Percentiles rank a stretch among this genome's conserved stretches.
Conservation (phyloP, 176 grass and related monocot genomes). For the Bromus sterilis region DNA sequence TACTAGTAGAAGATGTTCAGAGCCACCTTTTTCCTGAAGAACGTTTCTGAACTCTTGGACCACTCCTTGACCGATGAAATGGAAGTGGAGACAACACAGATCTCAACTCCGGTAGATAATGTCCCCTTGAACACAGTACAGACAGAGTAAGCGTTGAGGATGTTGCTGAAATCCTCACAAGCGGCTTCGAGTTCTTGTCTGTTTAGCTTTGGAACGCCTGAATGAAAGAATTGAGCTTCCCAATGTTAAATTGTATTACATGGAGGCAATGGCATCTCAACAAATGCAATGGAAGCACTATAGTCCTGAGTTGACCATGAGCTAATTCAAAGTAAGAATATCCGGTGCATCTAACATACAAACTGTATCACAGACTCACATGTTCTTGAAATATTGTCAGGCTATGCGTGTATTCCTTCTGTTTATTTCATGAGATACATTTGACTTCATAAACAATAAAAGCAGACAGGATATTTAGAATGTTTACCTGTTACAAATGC, state of each 20-base stretch:
- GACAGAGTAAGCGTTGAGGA: constrained; percentile 54
- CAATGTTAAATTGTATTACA: neutral
- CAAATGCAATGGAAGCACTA: constrained; percentile 7
- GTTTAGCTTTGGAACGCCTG: constrained; percentile 73
- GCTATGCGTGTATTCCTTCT: neutral
- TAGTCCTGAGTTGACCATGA: neutral
- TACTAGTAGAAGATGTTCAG: constrained; percentile 15
- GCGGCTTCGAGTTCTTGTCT: constrained; percentile 67
- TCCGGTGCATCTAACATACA: neutral
- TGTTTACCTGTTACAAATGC: constrained; percentile 72
- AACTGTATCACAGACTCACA: neutral
- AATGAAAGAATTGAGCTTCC: constrained; percentile 12
- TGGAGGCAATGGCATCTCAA: neutral
- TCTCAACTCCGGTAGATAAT: constrained; percentile 73
- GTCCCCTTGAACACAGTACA: constrained; percentile 89
- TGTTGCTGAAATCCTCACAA: constrained; percentile 98
- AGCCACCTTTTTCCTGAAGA: constrained; percentile 66
- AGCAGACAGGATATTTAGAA: neutral
- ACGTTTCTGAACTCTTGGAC: constrained; percentile 56
- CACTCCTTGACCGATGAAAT: constrained; percentile 64
- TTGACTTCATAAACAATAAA: constrained; percentile 13
- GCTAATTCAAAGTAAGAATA: neutral
- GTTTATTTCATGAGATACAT: constrained; percentile 7
- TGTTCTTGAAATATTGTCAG: neutral
- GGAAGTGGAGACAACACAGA: constrained; percentile 64